Percentiles rank a stretch among this genome's conserved stretches.
These are phyloP conservation scores for Chrysochromulina tobinii DNA, from an alignment of 78 protist species.

Conservation along the genomic window DNA sequence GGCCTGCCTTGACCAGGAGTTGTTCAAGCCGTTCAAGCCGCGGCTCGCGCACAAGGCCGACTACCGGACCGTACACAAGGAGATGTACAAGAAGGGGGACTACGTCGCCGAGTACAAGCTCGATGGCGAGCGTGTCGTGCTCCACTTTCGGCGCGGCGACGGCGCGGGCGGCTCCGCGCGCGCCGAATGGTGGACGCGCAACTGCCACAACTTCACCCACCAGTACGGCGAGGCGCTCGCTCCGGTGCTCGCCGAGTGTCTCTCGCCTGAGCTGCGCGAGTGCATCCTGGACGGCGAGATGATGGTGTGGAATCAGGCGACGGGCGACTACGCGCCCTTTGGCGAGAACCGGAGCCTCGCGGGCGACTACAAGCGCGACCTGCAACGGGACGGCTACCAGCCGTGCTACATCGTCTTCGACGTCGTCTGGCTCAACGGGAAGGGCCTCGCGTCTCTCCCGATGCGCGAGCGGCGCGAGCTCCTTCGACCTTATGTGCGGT, in stretches of 20 bases:
- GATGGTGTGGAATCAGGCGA: neutral
- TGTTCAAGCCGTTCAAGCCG: neutral
- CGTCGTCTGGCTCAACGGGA: neutral
- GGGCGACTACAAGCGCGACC: neutral
- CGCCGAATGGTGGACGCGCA: neutral
- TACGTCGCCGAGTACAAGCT: neutral
- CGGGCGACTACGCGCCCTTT: neutral
- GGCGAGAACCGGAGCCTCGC: neutral
- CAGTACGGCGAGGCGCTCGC: neutral
- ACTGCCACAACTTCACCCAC: neutral
- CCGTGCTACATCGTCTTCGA: conserved; percentile 2
- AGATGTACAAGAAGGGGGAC: neutral
- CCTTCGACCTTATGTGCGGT: neutral
- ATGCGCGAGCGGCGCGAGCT: neutral
- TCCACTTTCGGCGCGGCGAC: neutral
- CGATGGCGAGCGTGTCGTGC: neutral
- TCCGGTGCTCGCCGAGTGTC: neutral
- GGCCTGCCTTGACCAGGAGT: neutral
- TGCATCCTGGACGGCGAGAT: conserved; percentile 27
- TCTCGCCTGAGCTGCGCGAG: neutral
- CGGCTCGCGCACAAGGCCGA: too few relatives aligned
- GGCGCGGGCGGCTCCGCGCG: neutral
- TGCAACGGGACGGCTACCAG: neutral
- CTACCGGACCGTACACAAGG: too few relatives aligned
- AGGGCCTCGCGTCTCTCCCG: neutral